Percentiles rank a stretch among this genome's conserved stretches.
These are phyloP conservation scores for Ephemerocybe angulata DNA, from an alignment of 768 basidiomycete genomes.

Conservation along the genomic window DNA sequence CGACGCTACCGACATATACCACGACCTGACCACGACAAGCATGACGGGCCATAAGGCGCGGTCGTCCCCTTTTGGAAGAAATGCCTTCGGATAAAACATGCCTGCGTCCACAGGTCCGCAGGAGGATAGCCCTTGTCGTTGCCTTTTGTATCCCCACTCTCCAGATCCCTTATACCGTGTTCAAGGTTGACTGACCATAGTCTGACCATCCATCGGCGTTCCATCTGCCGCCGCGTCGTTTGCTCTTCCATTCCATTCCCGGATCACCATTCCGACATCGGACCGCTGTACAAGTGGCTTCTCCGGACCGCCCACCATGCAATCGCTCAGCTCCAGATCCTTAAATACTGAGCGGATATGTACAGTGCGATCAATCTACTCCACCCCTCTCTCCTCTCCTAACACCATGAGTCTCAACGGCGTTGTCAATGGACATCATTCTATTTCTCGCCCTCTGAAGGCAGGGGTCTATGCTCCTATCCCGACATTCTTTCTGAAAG, in stretches of 20 bases:
- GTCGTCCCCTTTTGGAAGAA: background rate
- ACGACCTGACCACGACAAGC: too few relatives aligned
- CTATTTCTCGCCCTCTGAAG: conserved; percentile 51
- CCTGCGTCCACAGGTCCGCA: background rate
- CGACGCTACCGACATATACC: too few relatives aligned
- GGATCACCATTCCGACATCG: conserved; percentile 3
- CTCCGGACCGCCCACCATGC: background rate
- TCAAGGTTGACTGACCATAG: background rate
- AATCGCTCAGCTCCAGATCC: background rate
- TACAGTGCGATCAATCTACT: conserved; percentile 5
- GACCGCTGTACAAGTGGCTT: background rate
- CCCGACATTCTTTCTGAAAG: conserved; percentile 76
- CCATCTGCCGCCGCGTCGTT: background rate
- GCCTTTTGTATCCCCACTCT: background rate
- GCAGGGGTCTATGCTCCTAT: conserved; percentile 84
- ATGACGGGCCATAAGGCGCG: too few relatives aligned
- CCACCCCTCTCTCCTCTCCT: background rate
- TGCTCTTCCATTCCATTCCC: background rate
- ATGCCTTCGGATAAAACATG: background rate
- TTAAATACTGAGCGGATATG: conserved; percentile 6
- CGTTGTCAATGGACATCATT: conserved; percentile 22
- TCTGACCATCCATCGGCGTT: background rate
- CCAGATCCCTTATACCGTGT: background rate
- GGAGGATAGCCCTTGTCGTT: background rate
- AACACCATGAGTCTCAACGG: conserved; percentile 10